Percentiles rank a stretch among this genome's conserved stretches.
These are phyloP conservation scores for Musa beccarii DNA, from an alignment of 176 grass and related monocot genomes.

Conservation along the genomic window DNA sequence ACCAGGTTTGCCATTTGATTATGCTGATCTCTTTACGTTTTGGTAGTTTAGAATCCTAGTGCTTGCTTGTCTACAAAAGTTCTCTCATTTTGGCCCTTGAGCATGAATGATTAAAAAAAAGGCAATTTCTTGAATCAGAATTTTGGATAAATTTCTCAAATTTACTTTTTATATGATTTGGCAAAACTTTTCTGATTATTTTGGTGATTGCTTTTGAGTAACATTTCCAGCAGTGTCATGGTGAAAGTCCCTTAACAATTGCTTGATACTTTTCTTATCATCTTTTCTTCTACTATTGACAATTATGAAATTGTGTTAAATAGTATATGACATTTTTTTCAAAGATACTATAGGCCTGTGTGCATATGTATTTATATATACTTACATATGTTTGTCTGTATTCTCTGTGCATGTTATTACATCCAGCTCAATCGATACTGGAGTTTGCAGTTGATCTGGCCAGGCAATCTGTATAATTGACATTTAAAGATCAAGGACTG, in stretches of 20 bases:
- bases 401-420: too few species aligned
- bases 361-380: too few species aligned
- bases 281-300: too few species aligned
- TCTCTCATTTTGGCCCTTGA: neutral
- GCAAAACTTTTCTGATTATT: too few species aligned
- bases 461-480: too few species aligned
- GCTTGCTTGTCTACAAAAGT: neutral
- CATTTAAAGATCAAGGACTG: too few species aligned
- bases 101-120: neutral
- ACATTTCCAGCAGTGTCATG: neutral
- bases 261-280: neutral
- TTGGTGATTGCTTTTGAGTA: neutral
- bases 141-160: neutral
- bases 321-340: too few species aligned
- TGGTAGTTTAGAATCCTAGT: neutral
- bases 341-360: too few species aligned
- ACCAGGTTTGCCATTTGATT: constrained; percentile 60
- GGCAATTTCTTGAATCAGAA: neutral
- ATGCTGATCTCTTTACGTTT: constrained; percentile 10
- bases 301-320: too few species aligned
- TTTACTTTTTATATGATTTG: neutral
- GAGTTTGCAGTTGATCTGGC: too few species aligned
- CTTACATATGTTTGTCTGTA: too few species aligned
- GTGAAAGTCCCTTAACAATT: neutral
- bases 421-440: too few species aligned